Percentiles rank a stretch among this genome's conserved stretches.
These are phyloP conservation scores for Naganishia kalamii DNA, from an alignment of 768 basidiomycete genomes.

Conservation along the genomic window DNA sequence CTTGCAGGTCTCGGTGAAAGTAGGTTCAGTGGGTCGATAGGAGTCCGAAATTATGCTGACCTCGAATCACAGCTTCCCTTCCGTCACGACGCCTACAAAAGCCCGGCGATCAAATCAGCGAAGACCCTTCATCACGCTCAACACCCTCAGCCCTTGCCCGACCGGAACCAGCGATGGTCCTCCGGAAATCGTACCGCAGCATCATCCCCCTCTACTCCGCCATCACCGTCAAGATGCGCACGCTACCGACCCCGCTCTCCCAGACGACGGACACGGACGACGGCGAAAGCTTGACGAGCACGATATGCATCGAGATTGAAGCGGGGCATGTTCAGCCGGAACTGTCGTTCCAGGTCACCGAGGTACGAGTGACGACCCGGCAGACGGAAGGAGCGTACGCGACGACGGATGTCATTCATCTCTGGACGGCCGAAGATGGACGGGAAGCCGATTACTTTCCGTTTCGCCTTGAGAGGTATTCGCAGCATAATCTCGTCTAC, in stretches of 20 bases:
- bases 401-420: neutral
- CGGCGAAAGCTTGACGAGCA: conserved; percentile 3
- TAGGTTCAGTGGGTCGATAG: neutral
- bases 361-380: conserved; percentile 5
- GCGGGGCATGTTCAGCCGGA: conserved; percentile 9
- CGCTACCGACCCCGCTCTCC: neutral
- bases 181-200: conserved; percentile 16
- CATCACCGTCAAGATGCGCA: conserved; percentile 17
- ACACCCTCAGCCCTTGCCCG: neutral
- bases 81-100: neutral
- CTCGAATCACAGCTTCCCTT: neutral
- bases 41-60: neutral
- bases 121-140: neutral
- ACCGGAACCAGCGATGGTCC: conserved; percentile 7
- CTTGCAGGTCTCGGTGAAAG: conserved; percentile 8
- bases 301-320: conserved; percentile 21
- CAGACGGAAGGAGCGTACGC: conserved; percentile 5
- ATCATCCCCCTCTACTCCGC: conserved; percentile 17
- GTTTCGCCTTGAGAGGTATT: conserved; percentile 4
- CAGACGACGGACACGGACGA: neutral
- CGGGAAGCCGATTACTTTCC: neutral
- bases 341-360: conserved; percentile 3
- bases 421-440: conserved; percentile 5
- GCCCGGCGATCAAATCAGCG: neutral
- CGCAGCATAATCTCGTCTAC: conserved; percentile 18